Conservation (phyloP, 306 rosid genomes). For the Sicyos edulis region DNA sequence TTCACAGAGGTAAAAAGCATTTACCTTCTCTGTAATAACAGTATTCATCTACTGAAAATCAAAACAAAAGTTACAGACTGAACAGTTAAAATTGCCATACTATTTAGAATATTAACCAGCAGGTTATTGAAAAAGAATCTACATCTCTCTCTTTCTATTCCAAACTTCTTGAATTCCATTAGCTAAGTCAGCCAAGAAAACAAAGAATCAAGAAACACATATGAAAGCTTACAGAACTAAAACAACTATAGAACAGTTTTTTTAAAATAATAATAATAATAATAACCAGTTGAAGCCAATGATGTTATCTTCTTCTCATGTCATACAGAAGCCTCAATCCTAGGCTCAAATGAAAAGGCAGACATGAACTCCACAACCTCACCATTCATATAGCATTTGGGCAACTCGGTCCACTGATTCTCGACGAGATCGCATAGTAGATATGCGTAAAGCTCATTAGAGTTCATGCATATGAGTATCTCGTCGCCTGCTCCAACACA, state of each 20-base stretch:
- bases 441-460: slow-evolving; percentile 47
- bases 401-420: slow-evolving; percentile 68
- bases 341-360: slow-evolving; percentile 82
- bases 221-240: background rate
- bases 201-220: slow-evolving; percentile 12
- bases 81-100: background rate
- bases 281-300: background rate
- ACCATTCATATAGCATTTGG: slow-evolving; percentile 59
- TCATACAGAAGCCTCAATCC: slow-evolving; percentile 78
- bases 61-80: background rate
- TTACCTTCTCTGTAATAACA: background rate
- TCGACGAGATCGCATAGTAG: slow-evolving; percentile 50
- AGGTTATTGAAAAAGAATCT: slow-evolving; percentile 18
- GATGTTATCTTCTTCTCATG: slow-evolving; percentile 4
- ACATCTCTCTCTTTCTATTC: slow-evolving; percentile 1
- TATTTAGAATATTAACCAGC: background rate
- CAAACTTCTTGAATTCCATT: slow-evolving; percentile 27
- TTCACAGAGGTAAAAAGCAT: background rate
- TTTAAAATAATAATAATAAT: background rate
- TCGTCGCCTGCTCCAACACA: slow-evolving; percentile 67
- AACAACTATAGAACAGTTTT: background rate
- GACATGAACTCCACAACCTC: slow-evolving; percentile 75
- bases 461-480: slow-evolving; percentile 74
- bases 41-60: slow-evolving; percentile 6
- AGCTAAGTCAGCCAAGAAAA: slow-evolving; percentile 32